phyloP scores from a whole-genome alignment of 257 asterid species.

The Mentha longifolia region DNA sequence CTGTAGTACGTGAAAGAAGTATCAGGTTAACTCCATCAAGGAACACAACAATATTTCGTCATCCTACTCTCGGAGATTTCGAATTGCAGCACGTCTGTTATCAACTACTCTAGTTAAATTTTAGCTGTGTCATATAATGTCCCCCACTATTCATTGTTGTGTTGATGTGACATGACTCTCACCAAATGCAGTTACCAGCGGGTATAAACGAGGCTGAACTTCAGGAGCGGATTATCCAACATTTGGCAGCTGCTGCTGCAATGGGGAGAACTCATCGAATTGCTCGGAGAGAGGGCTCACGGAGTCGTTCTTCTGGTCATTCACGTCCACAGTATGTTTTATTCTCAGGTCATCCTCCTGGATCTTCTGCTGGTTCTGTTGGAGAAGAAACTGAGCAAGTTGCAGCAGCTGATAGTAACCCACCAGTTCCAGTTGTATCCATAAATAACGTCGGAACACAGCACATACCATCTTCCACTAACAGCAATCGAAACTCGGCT shows the following conservation, averaged over 20 bases:
- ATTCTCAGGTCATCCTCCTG: conserved; percentile 56
- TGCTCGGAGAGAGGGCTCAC: conserved; percentile 68
- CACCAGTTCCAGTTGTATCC: conserved; percentile 33
- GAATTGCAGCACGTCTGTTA: conserved; percentile 78
- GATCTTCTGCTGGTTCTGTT: conserved; percentile 47
- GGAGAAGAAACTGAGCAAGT: conserved; percentile 50
- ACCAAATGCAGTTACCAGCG: conserved; percentile 62
- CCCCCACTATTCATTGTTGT: conserved; percentile 7
- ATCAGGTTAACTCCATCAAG: conserved; percentile 66
- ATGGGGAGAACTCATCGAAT: conserved; percentile 77
- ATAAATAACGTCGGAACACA: conserved; percentile 38
- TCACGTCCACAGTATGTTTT: conserved; percentile 60
- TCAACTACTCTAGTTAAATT: conserved; percentile 13
- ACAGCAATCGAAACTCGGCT: conserved; percentile 46
- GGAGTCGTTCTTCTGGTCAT: conserved; percentile 61
- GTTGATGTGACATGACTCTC: conserved; percentile 29
- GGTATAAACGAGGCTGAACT: conserved; percentile 69
- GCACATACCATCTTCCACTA: conserved; percentile 40
- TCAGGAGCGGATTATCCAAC: conserved; percentile 89
- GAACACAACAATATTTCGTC: conserved; percentile 66
- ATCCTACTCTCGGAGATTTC: conserved; percentile 76
- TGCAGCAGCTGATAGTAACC: conserved; percentile 40
- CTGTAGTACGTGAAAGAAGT: conserved; percentile 76
- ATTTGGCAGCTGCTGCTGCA: conserved; percentile 91
- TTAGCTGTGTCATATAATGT: background rate